A percentile compares a stretch with the other conserved stretches of the same genome.
phyloP scores from a whole-genome alignment of 78 protist species.

The Diacronema lutheri region DNA sequence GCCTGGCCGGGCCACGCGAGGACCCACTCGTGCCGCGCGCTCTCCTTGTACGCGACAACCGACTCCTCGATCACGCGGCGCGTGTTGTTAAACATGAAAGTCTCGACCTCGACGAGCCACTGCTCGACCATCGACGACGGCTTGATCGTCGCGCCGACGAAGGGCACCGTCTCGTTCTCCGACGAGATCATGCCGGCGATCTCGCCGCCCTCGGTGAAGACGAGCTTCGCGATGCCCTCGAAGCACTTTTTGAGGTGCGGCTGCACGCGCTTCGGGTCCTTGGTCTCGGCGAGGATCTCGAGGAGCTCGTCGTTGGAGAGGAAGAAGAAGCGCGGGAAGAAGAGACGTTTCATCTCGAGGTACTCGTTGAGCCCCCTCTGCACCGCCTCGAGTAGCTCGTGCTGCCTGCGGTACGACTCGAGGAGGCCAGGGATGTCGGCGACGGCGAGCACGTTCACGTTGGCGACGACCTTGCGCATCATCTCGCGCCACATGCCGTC shows the following conservation, averaged over 20 bases:
- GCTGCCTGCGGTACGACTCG: constrained; percentile 38
- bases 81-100: constrained; percentile 1
- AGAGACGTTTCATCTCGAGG: constrained; percentile 69
- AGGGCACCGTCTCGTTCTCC: constrained; percentile 56
- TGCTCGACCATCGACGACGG: constrained; percentile 53
- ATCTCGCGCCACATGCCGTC: constrained; percentile 56
- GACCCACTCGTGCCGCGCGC: constrained; percentile 67
- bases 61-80: neutral
- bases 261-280: constrained; percentile 75
- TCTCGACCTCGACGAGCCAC: constrained; percentile 69
- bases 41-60: neutral
- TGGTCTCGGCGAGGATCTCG: constrained; percentile 67
- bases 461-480: constrained; percentile 29
- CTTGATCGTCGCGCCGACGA: constrained; percentile 4
- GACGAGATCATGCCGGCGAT: constrained; percentile 52
- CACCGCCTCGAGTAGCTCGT: constrained; percentile 60
- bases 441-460: constrained; percentile 46
- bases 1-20: constrained; percentile 71
- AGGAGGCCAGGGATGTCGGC: constrained; percentile 28
- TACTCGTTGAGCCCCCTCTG: constrained; percentile 60
- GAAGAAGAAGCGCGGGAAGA: constrained; percentile 80
- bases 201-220: constrained; percentile 27
- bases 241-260: constrained; percentile 80
- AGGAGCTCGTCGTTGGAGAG: constrained; percentile 77
- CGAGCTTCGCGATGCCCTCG: constrained; percentile 65